phyloP scores from a whole-genome alignment of 108 stramenopile genomes.

The Cyclotella cryptica region DNA sequence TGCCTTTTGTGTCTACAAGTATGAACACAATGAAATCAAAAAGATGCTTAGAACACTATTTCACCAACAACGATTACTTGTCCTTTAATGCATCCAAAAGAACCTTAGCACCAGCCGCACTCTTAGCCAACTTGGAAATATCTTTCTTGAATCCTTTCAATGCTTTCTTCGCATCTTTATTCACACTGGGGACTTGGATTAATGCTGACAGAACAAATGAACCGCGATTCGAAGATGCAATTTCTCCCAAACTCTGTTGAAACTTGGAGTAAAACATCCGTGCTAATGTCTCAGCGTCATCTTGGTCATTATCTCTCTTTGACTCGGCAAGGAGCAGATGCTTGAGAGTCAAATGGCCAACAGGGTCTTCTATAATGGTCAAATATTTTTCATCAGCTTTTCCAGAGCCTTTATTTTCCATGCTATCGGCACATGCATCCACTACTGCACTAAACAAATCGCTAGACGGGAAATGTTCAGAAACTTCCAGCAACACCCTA shows the following conservation, averaged over 20 bases:
- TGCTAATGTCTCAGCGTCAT: conserved; percentile 49
- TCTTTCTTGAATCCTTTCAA: conserved; percentile 49
- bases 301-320: conserved; percentile 40
- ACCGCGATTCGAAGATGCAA: conserved; percentile 75
- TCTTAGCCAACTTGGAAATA: conserved; percentile 51
- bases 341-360: conserved; percentile 79
- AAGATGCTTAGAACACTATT: not conserved
- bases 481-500: conserved; percentile 82
- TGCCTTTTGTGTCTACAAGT: too few species aligned
- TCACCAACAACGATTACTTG: conserved; percentile 1
- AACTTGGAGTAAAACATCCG: conserved; percentile 55
- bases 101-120: conserved; percentile 65
- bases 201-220: conserved; percentile 83
- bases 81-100: conserved; percentile 59
- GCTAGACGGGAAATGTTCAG: conserved; percentile 53
- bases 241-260: conserved; percentile 48
- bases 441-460: conserved; percentile 61
- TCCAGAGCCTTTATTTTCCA: conserved; percentile 21
- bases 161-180: conserved; percentile 47
- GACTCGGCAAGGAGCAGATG: conserved; percentile 69
- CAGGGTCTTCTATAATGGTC: conserved; percentile 77
- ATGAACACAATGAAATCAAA: too few species aligned
- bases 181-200: conserved; percentile 59
- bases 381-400: conserved; percentile 17
- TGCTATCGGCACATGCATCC: conserved; percentile 48